These are phyloP conservation scores for Solanum paucissectum DNA, from an alignment of 257 asterid genomes.

Conservation along the genomic window DNA sequence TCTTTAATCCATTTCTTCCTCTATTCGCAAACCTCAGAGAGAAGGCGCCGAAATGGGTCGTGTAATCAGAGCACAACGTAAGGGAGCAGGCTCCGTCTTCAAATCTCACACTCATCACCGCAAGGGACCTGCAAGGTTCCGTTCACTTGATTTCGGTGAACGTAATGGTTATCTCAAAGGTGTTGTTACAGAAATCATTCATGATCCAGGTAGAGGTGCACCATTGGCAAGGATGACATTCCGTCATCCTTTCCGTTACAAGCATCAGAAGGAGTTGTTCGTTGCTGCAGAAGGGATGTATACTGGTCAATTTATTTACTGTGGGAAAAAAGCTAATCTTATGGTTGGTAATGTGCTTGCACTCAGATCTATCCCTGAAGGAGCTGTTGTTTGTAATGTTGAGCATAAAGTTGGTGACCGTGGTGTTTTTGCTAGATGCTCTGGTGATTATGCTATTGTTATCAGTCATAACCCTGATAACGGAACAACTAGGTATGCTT, in stretches of 20 bases:
- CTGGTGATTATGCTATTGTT: slow-evolving; percentile 45
- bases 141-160: slow-evolving; percentile 50
- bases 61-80: slow-evolving; percentile 48
- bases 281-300: slow-evolving; percentile 52
- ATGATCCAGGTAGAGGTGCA: slow-evolving; percentile 53
- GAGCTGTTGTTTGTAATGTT: slow-evolving; percentile 48
- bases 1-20: not conserved
- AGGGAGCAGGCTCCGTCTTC: slow-evolving; percentile 52
- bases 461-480: slow-evolving; percentile 44
- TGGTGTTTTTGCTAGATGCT: slow-evolving; percentile 45
- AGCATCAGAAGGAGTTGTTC: slow-evolving; percentile 58
- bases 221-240: slow-evolving; percentile 45
- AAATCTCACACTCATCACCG: slow-evolving; percentile 57
- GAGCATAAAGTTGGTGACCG: slow-evolving; percentile 23
- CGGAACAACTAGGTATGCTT: slow-evolving; percentile 32
- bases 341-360: slow-evolving; percentile 44
- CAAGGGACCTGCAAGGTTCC: slow-evolving; percentile 48
- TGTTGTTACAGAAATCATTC: slow-evolving; percentile 43
- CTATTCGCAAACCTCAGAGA: slow-evolving; percentile 3
- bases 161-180: slow-evolving; percentile 52
- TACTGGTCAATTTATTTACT: slow-evolving; percentile 44
- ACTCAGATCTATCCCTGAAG: slow-evolving; percentile 36
- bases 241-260: slow-evolving; percentile 52
- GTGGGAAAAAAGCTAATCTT: slow-evolving; percentile 46
- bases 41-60: slow-evolving; percentile 31